Evolutionary conservation across 129 eudicot genomes (phyloP), one percentile per base, ranked within the genome.

Genomic region (Arctium minus): DNA sequence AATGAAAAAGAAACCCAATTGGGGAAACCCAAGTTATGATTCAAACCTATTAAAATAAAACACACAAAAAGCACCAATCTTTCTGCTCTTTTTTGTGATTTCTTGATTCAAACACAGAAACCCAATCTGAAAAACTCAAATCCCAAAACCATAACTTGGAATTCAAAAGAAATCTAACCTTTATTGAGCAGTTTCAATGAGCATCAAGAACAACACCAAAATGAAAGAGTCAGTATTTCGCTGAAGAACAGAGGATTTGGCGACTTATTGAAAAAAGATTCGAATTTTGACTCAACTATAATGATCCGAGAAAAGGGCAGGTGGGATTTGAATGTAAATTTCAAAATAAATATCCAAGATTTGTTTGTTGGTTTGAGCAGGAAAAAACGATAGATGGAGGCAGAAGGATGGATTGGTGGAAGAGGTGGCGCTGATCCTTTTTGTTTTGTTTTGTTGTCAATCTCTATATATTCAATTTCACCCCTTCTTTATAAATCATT

Each of bases 401-500:
- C 82, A 77, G 82, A 30, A 65, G 27, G 73, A 48, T 50, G 15
- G 79, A 82, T 69, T 76, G 86, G 86, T 76, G 86, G 71, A 9
- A 64, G 75, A 8, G 80, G 87, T 79, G 87, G 83, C 68, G 39
- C 83, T 71, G 39, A 32, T 72, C 31, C 11, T 35, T 10, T 82
- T 76, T 35, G 73, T 75, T 82, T 76, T 35, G 73, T 75, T 77
- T 53, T 38, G 6, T 37, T 27, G n/a, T 50, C 60, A 15, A 72
- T 72, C 5, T n/a, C 4, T n/a, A n/a, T 44, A 50, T 2, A 13
- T 60, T 60, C 68, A 60, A 29, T 17, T 37, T 72, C 77, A 50
- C 76, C 68, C 8, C 30, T 18, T 64, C 30, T 0, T 60, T n/a
- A n/a, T 60, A 6, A 17, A 17, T 17, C 27, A 60, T 60, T 60